These are phyloP conservation scores for Crassisporium funariophilum DNA, from an alignment of 768 basidiomycete species.

Conservation along the genomic window DNA sequence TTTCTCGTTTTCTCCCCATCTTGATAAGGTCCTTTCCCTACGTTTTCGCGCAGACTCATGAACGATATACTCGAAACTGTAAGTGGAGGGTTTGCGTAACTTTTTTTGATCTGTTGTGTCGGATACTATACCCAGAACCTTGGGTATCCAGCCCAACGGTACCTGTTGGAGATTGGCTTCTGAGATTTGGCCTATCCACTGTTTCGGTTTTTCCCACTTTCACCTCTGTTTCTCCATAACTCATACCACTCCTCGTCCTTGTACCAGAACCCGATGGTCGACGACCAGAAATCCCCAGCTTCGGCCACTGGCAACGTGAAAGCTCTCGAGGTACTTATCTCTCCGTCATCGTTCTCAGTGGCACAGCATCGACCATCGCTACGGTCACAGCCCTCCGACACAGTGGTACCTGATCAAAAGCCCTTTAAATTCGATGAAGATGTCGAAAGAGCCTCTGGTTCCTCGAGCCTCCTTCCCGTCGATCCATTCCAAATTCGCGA, in stretches of 20 bases:
- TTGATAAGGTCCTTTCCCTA: too few species aligned
- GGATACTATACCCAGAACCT: constrained; percentile 14
- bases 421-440: constrained; percentile 43
- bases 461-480: constrained; percentile 32
- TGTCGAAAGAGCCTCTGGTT: constrained; percentile 43
- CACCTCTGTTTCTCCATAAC: constrained; percentile 24
- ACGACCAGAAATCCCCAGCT: constrained; percentile 30
- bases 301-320: constrained; percentile 29
- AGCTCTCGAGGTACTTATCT: constrained; percentile 25
- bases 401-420: constrained; percentile 52
- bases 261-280: constrained; percentile 34
- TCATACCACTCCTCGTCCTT: constrained; percentile 27
- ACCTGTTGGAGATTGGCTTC: constrained; percentile 36
- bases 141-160: constrained; percentile 34
- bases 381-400: constrained; percentile 44
- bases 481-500: constrained; percentile 73
- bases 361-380: constrained; percentile 11
- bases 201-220: constrained; percentile 41
- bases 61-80: not conserved
- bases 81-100: constrained; percentile 1
- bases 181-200: constrained; percentile 40
- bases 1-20: too few species aligned
- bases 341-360: constrained; percentile 15
- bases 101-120: too few species aligned
- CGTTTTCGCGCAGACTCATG: too few species aligned